Evolutionary conservation across 176 grass and related monocot species (phyloP).

Genomic region (Cenchrus americanus): DNA sequence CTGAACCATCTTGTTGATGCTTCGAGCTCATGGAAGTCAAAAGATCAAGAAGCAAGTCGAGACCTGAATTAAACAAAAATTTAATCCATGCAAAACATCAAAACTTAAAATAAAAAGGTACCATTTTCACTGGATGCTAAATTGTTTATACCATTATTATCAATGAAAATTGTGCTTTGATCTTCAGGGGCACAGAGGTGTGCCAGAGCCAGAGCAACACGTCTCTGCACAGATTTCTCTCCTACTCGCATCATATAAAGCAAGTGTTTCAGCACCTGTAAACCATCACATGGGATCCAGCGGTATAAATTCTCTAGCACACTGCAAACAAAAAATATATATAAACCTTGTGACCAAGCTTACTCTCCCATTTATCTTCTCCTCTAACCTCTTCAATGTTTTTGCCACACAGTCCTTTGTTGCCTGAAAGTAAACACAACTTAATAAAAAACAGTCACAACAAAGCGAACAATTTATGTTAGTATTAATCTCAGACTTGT

Average conservation of each 20-base stretch:
- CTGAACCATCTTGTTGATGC: conserved; percentile 94
- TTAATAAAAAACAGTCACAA: conserved; percentile 25
- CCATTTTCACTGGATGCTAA: conserved; percentile 9
- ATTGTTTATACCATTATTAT: conserved; percentile 78
- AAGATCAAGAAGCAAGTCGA: conserved; percentile 94
- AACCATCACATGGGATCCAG: conserved; percentile 36
- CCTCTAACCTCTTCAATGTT: conserved; percentile 95
- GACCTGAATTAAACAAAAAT: conserved; percentile 61
- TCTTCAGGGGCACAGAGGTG: conserved; percentile 91
- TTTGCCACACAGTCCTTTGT: conserved; percentile 99
- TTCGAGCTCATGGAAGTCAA: conserved; percentile 74
- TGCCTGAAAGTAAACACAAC: conserved; percentile 59
- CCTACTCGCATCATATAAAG: conserved; percentile 93
- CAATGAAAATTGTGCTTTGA: conserved; percentile 94
- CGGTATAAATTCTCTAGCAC: conserved; percentile 30
- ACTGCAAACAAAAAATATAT: conserved; percentile 16
- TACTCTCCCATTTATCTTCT: conserved; percentile 98
- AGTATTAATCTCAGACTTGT: neutral
- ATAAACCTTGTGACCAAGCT: conserved; percentile 40
- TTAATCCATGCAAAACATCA: conserved; percentile 29
- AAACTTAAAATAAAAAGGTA: conserved; percentile 20
- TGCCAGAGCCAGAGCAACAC: conserved; percentile 95
- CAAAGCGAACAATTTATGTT: neutral
- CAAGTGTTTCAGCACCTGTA: conserved; percentile 90
- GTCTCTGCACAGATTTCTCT: conserved; percentile 89